Base-by-base conservation (phyloP, 345 rosid genomes). In the Dipteronia dyeriana region DNA sequence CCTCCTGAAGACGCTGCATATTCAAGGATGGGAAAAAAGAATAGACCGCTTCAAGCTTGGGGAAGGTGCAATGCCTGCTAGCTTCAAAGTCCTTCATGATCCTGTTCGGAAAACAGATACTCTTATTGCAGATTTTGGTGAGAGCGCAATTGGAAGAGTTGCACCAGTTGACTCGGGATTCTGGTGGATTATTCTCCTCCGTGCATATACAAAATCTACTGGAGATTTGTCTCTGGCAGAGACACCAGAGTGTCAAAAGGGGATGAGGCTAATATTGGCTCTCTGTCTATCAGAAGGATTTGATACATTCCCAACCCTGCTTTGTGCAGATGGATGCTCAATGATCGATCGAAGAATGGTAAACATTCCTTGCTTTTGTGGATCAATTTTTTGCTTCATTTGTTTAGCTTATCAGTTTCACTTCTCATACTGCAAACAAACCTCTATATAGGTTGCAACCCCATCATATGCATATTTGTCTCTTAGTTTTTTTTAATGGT, bases 261-360 rank as follows among this genome's bases (percentile, higher is more conserved):
- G 96, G 29, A 91, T 91, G 80, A 90, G 87, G 68, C 92, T 91
- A 23, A 90, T 91, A 75, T 83, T 91, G 59, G 75, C 88, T 39
- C 75, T 91, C 14, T 91, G 96, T 71, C 81, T 91, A 34, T 88
- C 96, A 0, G 96, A 91, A 86, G 96, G 96, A 29, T 91, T 91
- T 38, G 96, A 91, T 71, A 91, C 96, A 71, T 91, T 91, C 77
- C 96, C 96, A 10, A 90, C 96, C 0, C 81, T 91, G 60, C 92
- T 90, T 74, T 90, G 94, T 75, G 92, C 94, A 59, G 94, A 90
- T 51, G 95, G 95, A 38, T 91, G 93, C 79, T 90, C 90, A 9
- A 91, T 91, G 93, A 81, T 91, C 82, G 96, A 91, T 90, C 87
- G 96, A 41, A 88, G 93, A 90, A 91, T 91, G 96, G 96, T 91